Base-by-base conservation (phyloP, 768 basidiomycete species). In the Kwoniella mangroviensis region DNA sequence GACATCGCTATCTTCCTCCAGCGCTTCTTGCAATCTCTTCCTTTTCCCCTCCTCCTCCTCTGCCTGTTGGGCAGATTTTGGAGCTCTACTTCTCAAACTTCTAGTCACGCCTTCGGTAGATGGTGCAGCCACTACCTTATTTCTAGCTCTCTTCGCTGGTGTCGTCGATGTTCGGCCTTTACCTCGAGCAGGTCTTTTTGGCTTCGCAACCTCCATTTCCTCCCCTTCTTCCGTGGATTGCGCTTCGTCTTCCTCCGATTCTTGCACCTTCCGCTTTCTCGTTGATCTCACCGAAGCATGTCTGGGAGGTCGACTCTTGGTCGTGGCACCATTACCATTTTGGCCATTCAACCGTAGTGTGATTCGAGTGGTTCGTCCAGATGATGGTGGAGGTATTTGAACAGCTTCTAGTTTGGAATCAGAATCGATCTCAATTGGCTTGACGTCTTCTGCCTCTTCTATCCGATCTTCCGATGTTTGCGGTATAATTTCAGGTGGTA, bases 1-100 rank as follows among this genome's bases (percentile, higher is more conserved):
- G 13, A 55, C 54, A 34, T 65, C 69, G 26, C 57, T 61, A 51
- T 51, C 64, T 13, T 49, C 64, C 43, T 53, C 68, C 41, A 70
- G 54, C n/a, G 69, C 69, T 54, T 58, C 69, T 24, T 24, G 52
- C 53, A 70, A 3, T 49, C 55, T 70, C 40, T n/a, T 22, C 26
- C 64, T 59, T 49, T 56, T 60, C 24, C 65, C 69, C 22, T 63
- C 51, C 41, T 70, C 69, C 19, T 65, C 57, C 43, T 54, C 22
- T 28, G 22, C 41, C 51, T 70, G 56, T 43, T 59, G 28, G 2
- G 69, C 69, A 53, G 28, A 52, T 28, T 65, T 70, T n/a, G 69
- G 69, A 21, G 56, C 57, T 21, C 69, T 59, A 61, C 63, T 65
- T 45, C 69, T 59, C 42, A 70, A 40, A 55, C 69, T 70, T 42